Evolutionary conservation across 176 grass and related monocot species (phyloP).

Genomic region (Musa schizocarpa): DNA sequence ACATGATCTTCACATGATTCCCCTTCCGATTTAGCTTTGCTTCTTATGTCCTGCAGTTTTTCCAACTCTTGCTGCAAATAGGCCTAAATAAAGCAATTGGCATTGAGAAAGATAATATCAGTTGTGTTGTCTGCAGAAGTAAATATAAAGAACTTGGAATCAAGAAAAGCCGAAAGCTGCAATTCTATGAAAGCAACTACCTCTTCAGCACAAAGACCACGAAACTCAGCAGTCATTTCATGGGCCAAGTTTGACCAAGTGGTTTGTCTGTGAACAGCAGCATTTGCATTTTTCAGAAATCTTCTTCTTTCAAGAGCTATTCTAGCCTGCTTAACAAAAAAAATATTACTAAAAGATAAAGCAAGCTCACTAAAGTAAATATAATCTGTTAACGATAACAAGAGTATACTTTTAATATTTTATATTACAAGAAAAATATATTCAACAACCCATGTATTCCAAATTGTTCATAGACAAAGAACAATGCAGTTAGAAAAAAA

Average conservation of each 20-base stretch:
- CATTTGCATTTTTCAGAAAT: slow-evolving; percentile 91
- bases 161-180: background rate
- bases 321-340: slow-evolving; percentile 59
- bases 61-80: slow-evolving; percentile 98
- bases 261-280: slow-evolving; percentile 81
- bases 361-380: no score
- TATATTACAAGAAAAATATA: background rate
- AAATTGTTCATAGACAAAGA: background rate
- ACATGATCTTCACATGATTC: slow-evolving; percentile 81
- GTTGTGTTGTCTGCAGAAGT: background rate
- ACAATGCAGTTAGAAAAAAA: background rate
- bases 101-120: slow-evolving; percentile 23
- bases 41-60: slow-evolving; percentile 83
- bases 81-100: slow-evolving; percentile 49
- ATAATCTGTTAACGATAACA: background rate
- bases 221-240: slow-evolving; percentile 99
- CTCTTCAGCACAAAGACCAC: slow-evolving; percentile 99
- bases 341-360: background rate
- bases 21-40: slow-evolving; percentile 85
- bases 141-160: slow-evolving; percentile 14
- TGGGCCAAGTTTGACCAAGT: slow-evolving; percentile 95
- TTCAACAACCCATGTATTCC: background rate
- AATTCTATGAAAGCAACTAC: slow-evolving; percentile 33
- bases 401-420: background rate
- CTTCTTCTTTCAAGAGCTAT: slow-evolving; percentile 94